Base-by-base conservation (phyloP, 2,329 filamentous ascomycete genomes). In the Nothophaeocryptopus gaeumannii region DNA sequence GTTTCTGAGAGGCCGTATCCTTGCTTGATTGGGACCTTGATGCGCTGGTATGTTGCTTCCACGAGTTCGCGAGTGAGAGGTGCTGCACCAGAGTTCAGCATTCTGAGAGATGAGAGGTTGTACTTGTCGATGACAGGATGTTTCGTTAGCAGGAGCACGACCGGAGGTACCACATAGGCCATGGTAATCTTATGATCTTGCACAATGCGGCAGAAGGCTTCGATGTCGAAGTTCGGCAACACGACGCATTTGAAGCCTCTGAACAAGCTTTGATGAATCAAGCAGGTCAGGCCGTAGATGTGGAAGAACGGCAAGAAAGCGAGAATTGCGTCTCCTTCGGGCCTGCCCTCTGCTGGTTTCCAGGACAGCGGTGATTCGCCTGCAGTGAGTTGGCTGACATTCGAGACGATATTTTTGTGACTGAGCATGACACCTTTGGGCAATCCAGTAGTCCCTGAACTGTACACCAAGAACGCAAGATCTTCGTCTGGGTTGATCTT, bases 1-100 rank as follows among this genome's bases (percentile, higher is more conserved):
- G 89, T 95, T 73, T 97, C 92, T 5, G 84, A 89, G 5, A 97
- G 78, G 0, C 92, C 92, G 65, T 96, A 97, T 13, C 88, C 91
- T 71, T 97, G 92, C 75, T 96, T 96, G 53, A 96, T 83, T 2
- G 85, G 85, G 14, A 95, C 77, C 44, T 83, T 83, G 51, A 93
- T 81, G 7, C 90, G 82, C 14, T 80, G 70, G 75, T 88, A 88
- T 2, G 93, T 81, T 8, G 82, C 79, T 47, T 89, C 82, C 1
- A 92, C 86, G 2, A 97, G 79, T 55, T 96, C 89, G 30, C 77
- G 74, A 0, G 89, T 92, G 35, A 96, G 74, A 0, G 92, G 92
- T 0, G 92, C 91, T 0, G 91, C 92, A 16, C 88, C 92, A 0
- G 83, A 91, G 70, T 90, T 93, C 75, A 96, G 76, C 81, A 91